Base-by-base conservation (phyloP, 1,139 yeast genomes). In the Blastobotrys elegans region DNA sequence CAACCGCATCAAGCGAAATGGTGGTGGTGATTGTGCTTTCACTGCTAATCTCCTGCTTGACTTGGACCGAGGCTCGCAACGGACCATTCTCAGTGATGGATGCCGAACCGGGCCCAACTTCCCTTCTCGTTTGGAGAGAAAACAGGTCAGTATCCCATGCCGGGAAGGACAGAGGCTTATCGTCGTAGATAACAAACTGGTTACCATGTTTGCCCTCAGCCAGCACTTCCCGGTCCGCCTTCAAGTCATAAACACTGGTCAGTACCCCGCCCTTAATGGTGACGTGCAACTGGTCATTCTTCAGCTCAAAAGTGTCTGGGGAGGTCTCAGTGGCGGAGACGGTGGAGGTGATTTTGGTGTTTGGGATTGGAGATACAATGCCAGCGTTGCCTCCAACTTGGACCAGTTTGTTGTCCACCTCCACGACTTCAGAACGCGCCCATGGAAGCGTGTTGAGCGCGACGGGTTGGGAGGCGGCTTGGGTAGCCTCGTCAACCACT, bases 111-210 rank as follows among this genome's bases (percentile, higher is more conserved):
- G 70, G 67, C 1, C 60, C 61, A 43, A 80, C 60, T 54, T 82
- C 79, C 49, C 72, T 71, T 61, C 76, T 79, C 55, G 83, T 85
- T 56, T 82, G 84, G 54, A 85, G 75, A 0, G 95, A 84, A 63
- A 79, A 92, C 51, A 89, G 74, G 63, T 92, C 98, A 0, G 97
- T 90, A 63, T 92, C 97, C 97, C 98, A 92, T 1, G 97, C 97
- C 43, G 90, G 96, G 80, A 82, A 90, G 50, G 76, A 82, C 60
- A 88, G 71, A 11, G 97, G 97, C 54, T 88, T 86, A 64, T 92
- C 97, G 55, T 89, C 92, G 60, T 85, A 85, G 49, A 92, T 63
- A 1, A 87, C 77, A 56, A 79, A 81, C 64, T 85, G 95, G 60
- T 87, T 86, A 31, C 89, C 96, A 22, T 67, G 66, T 18, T 73